Percentiles rank a stretch among this genome's conserved stretches.
Conservation (phyloP, 2,329 filamentous ascomycete genomes). For the Huntiella bhutanensis region DNA sequence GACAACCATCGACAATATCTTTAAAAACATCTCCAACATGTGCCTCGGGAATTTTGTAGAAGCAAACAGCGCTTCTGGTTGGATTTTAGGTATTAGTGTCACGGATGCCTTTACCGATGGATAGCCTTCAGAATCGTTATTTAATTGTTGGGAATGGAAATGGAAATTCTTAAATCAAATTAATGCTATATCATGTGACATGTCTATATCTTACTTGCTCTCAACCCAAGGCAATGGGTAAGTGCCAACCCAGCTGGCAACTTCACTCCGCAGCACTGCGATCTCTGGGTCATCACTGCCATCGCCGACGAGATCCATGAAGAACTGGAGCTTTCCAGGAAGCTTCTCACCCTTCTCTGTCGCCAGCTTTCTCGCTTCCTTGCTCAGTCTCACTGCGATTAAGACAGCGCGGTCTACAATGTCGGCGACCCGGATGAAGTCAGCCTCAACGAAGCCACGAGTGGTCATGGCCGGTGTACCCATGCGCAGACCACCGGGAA, state of each 20-base stretch:
- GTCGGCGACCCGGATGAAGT: constrained; percentile 81
- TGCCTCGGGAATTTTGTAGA: not conserved
- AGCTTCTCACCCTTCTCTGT: constrained; percentile 48
- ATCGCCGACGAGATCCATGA: constrained; percentile 47
- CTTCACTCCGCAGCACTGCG: constrained; percentile 51
- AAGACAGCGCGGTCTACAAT: constrained; percentile 70
- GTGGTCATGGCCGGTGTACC: constrained; percentile 95
- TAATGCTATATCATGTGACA: not conserved
- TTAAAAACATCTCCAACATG: not conserved
- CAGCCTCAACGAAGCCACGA: constrained; percentile 77
- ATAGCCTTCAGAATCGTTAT: not conserved
- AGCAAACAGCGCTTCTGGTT: not conserved
- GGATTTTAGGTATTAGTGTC: not conserved
- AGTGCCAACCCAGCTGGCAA: constrained; percentile 61
- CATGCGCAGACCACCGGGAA: constrained; percentile 85
- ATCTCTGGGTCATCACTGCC: constrained; percentile 53
- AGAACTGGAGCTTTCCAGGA: constrained; percentile 44
- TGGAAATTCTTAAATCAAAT: not conserved
- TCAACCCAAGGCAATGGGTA: constrained; percentile 51
- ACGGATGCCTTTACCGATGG: not conserved
- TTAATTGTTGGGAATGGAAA: not conserved
- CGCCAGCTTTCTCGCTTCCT: constrained; percentile 48
- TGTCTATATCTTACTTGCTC: constrained; percentile 16
- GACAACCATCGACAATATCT: not conserved
- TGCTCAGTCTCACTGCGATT: constrained; percentile 60